These are phyloP conservation scores for Camillea tinctor DNA, from an alignment of 2,329 filamentous ascomycete species.

Conservation along the genomic window DNA sequence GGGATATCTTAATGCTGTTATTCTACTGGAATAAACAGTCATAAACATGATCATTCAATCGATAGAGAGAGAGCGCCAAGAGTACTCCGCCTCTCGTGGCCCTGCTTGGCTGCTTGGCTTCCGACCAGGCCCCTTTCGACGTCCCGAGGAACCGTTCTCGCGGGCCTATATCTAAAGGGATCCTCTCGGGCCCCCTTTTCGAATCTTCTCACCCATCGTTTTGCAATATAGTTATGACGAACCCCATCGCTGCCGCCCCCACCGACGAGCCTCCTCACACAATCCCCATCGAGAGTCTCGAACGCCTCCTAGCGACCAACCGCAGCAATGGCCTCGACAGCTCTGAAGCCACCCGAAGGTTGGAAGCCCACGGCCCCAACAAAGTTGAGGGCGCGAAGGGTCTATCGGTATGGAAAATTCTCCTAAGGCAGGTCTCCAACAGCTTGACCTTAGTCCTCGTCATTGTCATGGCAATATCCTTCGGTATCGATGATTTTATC, in stretches of 20 bases:
- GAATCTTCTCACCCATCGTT: neutral
- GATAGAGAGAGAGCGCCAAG: neutral
- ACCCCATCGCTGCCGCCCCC: neutral
- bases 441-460: slow-evolving; percentile 73
- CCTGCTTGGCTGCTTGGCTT: neutral
- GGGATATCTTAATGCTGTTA: neutral
- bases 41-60: neutral
- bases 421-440: slow-evolving; percentile 75
- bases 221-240: neutral
- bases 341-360: slow-evolving; percentile 62
- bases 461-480: slow-evolving; percentile 70
- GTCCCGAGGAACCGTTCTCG: neutral
- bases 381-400: slow-evolving; percentile 69
- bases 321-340: slow-evolving; percentile 59
- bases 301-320: slow-evolving; percentile 40
- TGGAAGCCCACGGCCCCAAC: slow-evolving; percentile 67
- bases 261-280: slow-evolving; percentile 29
- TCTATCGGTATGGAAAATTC: slow-evolving; percentile 71
- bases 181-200: neutral
- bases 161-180: neutral
- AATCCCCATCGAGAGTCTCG: slow-evolving; percentile 30
- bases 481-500: slow-evolving; percentile 63
- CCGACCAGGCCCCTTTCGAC: neutral
- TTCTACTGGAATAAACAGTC: neutral
- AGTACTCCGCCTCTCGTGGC: neutral